These are phyloP conservation scores for Diaporthe helianthi DNA, from an alignment of 2,329 filamentous ascomycete species.

Conservation along the genomic window DNA sequence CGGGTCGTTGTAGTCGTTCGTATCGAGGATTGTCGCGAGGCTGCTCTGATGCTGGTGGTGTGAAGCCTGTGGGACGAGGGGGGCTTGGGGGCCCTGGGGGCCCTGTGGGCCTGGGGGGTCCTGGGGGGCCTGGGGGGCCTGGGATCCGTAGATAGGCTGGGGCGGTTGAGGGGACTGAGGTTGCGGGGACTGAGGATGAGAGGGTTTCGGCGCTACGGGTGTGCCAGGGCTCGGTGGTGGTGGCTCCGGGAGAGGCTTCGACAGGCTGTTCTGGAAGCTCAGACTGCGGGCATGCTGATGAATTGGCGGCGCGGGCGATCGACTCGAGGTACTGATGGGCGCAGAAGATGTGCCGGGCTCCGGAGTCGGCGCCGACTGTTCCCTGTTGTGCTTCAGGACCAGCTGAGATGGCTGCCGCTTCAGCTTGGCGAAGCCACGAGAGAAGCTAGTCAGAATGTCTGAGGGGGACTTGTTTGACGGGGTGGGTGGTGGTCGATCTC, in stretches of 20 bases:
- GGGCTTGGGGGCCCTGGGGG: neutral
- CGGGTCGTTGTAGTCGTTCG: constrained; percentile 38
- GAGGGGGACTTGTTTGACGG: constrained; percentile 49
- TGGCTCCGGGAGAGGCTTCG: constrained; percentile 63
- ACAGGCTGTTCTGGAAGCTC: constrained; percentile 63
- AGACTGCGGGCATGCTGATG: constrained; percentile 60
- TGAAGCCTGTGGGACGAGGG: constrained; percentile 18
- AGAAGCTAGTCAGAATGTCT: constrained; percentile 59
- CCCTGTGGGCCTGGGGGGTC: neutral
- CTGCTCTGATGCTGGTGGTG: constrained; percentile 36
- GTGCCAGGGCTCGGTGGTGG: constrained; percentile 49
- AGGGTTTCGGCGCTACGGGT: constrained; percentile 40
- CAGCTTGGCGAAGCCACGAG: constrained; percentile 55
- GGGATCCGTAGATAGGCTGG: neutral
- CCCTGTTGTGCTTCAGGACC: constrained; percentile 43
- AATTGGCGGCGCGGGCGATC: constrained; percentile 35
- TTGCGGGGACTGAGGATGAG: constrained; percentile 34
- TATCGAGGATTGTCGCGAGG: constrained; percentile 46
- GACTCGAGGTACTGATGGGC: constrained; percentile 37
- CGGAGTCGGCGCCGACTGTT: constrained; percentile 39
- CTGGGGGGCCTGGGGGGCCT: neutral
- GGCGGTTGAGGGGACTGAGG: neutral
- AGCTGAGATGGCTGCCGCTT: constrained; percentile 53
- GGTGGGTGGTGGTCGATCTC: constrained; percentile 45
- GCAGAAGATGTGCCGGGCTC: constrained; percentile 41